phyloP scores from a whole-genome alignment of 148 eudicot genomes.

The Rhododendron mucronatum region DNA sequence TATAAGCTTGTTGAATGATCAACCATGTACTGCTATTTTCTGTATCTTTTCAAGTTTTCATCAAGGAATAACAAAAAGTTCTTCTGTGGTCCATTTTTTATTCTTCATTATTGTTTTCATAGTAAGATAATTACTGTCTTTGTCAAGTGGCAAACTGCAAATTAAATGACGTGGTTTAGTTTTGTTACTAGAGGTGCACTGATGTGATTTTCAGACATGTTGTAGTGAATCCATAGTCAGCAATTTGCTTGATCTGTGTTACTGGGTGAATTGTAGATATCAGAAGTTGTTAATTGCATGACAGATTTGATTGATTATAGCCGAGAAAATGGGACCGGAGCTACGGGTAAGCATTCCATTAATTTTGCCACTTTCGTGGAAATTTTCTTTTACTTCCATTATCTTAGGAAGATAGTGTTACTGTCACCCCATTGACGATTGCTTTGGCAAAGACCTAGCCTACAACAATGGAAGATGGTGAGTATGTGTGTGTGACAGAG shows the following conservation, averaged over 20 bases:
- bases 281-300: neutral
- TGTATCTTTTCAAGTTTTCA: neutral
- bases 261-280: neutral
- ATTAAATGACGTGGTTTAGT: neutral
- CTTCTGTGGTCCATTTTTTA: neutral
- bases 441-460: neutral
- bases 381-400: neutral
- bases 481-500: neutral
- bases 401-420: neutral
- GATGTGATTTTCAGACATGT: neutral
- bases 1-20: neutral
- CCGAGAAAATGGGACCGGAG: neutral
- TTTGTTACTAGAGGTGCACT: neutral
- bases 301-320: neutral
- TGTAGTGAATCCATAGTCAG: neutral
- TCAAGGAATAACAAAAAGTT: neutral
- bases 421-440: neutral
- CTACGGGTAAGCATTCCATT: neutral
- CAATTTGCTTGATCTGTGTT: neutral
- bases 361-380: neutral
- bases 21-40: neutral
- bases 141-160: neutral
- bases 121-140: neutral
- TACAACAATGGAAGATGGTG: neutral
- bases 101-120: neutral